A percentile compares a stretch with the other conserved stretches of the same genome.
Conservation (phyloP, 192 early-diverging fungal genomes). For the Fimicolochytrium jonesii region DNA sequence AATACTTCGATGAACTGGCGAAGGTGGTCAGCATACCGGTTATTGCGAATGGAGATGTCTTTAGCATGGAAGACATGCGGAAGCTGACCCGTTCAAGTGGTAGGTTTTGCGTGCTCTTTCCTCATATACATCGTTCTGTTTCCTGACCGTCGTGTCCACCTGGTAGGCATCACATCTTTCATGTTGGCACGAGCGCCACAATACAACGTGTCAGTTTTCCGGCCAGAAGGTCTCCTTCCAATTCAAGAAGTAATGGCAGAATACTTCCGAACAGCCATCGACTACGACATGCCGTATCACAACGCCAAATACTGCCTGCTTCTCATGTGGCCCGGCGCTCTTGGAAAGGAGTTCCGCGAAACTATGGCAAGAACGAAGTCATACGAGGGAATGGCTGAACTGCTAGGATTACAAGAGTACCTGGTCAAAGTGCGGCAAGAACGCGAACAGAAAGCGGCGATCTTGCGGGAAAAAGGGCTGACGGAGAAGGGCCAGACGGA, state of each 20-base stretch:
- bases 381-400: conserved; percentile 11
- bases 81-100: no score
- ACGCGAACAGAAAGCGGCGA: conserved; percentile 14
- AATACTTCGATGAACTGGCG: conserved; percentile 75
- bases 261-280: conserved; percentile 67
- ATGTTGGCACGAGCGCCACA: conserved; percentile 92
- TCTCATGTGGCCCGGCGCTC: conserved; percentile 62
- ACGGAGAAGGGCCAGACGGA: conserved; percentile 15
- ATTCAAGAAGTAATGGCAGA: conserved; percentile 54
- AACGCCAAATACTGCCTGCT: conserved; percentile 91
- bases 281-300: conserved; percentile 65
- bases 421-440: conserved; percentile 17
- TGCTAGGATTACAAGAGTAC: conserved; percentile 23
- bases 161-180: conserved; percentile 60
- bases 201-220: conserved; percentile 84
- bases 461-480: conserved; percentile 16
- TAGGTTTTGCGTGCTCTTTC: no score
- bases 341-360: conserved; percentile 6
- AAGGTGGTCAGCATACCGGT: conserved; percentile 84
- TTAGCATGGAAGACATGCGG: conserved; percentile 91
- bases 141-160: no score
- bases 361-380: conserved; percentile 24
- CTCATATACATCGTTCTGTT: no score
- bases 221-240: conserved; percentile 35
- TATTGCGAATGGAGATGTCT: conserved; percentile 97